These are phyloP conservation scores for Meyerozyma athensensis DNA, from an alignment of 1,139 yeast species.

Conservation along the genomic window DNA sequence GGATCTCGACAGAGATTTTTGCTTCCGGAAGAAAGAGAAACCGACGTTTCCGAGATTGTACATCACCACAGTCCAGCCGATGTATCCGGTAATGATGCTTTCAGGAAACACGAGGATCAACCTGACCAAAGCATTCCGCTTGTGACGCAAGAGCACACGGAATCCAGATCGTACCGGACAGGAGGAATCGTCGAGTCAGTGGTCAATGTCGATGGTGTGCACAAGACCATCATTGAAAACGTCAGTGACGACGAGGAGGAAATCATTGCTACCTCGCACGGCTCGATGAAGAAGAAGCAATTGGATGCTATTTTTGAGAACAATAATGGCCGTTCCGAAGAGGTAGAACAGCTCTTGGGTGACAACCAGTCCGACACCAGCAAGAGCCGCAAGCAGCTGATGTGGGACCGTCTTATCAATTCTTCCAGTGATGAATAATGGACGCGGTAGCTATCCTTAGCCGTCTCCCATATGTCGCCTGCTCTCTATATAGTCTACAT, in stretches of 20 bases:
- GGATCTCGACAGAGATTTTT: conserved; percentile 12
- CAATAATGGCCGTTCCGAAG: conserved; percentile 3
- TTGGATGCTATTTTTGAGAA: conserved; percentile 1
- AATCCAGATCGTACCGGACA: conserved; percentile 41
- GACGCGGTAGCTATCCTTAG: no score
- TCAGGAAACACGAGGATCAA: background rate
- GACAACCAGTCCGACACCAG: conserved; percentile 7
- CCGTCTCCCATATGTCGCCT: no score
- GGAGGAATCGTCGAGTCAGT: conserved; percentile 82
- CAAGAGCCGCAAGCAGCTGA: conserved; percentile 6
- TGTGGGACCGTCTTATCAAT: conserved; percentile 9
- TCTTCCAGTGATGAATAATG: conserved; percentile 1
- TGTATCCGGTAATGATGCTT: background rate
- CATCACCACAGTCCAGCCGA: conserved; percentile 5
- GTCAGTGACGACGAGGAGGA: conserved; percentile 35
- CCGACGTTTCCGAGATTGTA: conserved; percentile 25
- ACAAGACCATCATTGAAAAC: conserved; percentile 79
- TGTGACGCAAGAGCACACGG: conserved; percentile 20
- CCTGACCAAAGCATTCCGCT: background rate
- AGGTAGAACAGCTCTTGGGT: conserved; percentile 2
- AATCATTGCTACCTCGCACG: conserved; percentile 6
- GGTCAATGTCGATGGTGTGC: conserved; percentile 80
- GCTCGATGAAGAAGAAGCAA: conserved; percentile 7
- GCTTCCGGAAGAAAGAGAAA: conserved; percentile 25
- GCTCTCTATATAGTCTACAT: no score